These are phyloP conservation scores for Pseudogymnoascus sp. DNA, from an alignment of 2,329 filamentous ascomycete species.

Conservation along the genomic window DNA sequence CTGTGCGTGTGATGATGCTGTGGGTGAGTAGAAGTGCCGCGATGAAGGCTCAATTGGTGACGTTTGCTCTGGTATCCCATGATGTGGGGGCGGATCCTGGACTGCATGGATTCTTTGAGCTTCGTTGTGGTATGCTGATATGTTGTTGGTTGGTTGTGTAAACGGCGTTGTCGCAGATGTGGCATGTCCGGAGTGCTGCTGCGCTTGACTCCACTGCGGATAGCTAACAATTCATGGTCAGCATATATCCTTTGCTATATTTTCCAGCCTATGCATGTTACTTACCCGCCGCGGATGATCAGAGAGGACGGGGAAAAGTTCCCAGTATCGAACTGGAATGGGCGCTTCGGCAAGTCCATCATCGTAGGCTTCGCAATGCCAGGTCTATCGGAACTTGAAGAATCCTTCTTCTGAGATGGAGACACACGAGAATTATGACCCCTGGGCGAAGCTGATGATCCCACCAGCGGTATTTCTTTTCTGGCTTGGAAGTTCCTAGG, in stretches of 20 bases:
- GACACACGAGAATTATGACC: conserved; percentile 23
- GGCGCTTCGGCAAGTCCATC: conserved; percentile 25
- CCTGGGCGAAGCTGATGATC: conserved; percentile 27
- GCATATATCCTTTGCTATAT: not conserved
- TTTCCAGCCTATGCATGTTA: conserved; percentile 7
- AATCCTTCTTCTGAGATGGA: conserved; percentile 2
- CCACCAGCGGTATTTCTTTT: conserved; percentile 73
- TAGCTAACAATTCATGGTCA: conserved; percentile 15
- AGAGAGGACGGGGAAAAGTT: conserved; percentile 23
- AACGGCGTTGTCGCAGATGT: conserved; percentile 3
- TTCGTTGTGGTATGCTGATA: conserved; percentile 16
- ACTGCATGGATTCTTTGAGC: conserved; percentile 11
- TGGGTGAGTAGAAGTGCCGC: not conserved
- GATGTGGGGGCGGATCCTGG: not conserved
- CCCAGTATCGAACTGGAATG: conserved; percentile 28
- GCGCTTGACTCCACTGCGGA: conserved; percentile 21
- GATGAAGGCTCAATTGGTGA: not conserved
- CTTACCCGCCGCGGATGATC: conserved; percentile 26
- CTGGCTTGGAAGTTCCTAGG: conserved; percentile 90
- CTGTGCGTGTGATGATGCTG: conserved; percentile 1
- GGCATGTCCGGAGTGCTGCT: conserved; percentile 24
- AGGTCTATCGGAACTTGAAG: conserved; percentile 3
- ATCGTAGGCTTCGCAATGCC: conserved; percentile 21
- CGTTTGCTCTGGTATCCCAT: not conserved
- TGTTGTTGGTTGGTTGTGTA: not conserved